Evolutionary conservation across 2,329 filamentous ascomycete species (phyloP).

Genomic region (Colletotrichum lindemuthianum): DNA sequence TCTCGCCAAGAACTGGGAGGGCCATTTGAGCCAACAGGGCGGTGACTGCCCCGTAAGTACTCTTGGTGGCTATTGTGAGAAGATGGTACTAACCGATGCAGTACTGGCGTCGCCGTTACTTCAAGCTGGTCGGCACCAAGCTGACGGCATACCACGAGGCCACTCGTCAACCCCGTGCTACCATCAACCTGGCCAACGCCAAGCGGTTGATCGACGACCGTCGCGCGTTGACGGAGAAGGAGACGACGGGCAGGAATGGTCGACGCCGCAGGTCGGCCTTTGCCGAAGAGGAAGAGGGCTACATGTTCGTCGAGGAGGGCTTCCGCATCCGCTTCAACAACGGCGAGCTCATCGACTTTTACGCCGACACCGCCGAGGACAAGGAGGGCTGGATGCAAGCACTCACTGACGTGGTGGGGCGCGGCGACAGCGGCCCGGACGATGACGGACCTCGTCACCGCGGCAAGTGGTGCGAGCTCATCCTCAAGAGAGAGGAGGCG

Average conservation of each 20-base stretch:
- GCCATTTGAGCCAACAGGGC: conserved; percentile 93
- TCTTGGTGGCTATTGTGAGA: conserved; percentile 24
- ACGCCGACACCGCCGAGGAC: conserved; percentile 86
- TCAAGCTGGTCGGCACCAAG: conserved; percentile 90
- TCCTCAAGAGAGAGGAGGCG: conserved; percentile 71
- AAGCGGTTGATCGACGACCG: conserved; percentile 94
- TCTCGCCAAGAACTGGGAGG: conserved; percentile 82
- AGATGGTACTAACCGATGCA: conserved; percentile 54
- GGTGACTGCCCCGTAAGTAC: conserved; percentile 92
- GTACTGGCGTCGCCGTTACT: conserved; percentile 98
- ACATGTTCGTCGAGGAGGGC: conserved; percentile 99
- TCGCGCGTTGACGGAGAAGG: conserved; percentile 82
- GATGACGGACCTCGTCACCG: conserved; percentile 55
- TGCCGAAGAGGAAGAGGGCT: conserved; percentile 97
- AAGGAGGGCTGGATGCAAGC: conserved; percentile 97
- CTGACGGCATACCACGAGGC: conserved; percentile 96
- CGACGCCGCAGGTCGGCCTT: conserved; percentile 92
- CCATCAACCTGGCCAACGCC: conserved; percentile 95
- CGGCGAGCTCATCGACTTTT: conserved; percentile 98
- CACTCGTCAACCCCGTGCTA: conserved; percentile 93
- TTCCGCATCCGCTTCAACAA: conserved; percentile 99
- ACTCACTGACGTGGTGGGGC: conserved; percentile 76
- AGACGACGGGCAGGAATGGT: conserved; percentile 79
- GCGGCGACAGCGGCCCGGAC: conserved; percentile 58
- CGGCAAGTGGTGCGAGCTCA: conserved; percentile 74